Percentiles rank a stretch among this genome's conserved stretches.
Evolutionary conservation across 257 asterid genomes (phyloP).

Genomic region (Jacaranda mimosifolia): DNA sequence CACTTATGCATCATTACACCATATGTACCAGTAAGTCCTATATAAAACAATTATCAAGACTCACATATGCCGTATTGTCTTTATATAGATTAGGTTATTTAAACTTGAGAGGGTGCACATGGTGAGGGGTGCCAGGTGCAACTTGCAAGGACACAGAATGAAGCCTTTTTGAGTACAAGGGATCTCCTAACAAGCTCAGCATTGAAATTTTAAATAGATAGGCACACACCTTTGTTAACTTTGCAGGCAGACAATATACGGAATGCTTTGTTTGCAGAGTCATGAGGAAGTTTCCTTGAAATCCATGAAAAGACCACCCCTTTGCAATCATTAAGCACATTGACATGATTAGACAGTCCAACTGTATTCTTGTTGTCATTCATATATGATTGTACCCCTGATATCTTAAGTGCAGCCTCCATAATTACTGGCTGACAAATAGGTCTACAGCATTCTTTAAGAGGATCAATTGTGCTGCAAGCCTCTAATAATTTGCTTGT

Average conservation of each 20-base stretch:
- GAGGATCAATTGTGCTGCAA: constrained; percentile 85
- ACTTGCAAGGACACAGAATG: not conserved
- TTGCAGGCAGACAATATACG: constrained; percentile 94
- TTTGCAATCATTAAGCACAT: constrained; percentile 82
- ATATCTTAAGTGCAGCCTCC: constrained; percentile 88
- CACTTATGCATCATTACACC: constrained; percentile 6
- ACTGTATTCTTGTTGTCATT: constrained; percentile 60
- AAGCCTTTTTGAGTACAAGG: not conserved
- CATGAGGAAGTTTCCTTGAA: constrained; percentile 81
- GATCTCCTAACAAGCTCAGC: not conserved
- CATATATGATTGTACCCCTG: constrained; percentile 63
- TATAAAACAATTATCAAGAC: not conserved
- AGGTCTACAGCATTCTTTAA: constrained; percentile 96
- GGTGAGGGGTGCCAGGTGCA: too few relatives aligned
- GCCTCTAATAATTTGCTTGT: constrained; percentile 87
- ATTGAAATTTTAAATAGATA: not conserved
- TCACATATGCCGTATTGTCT: not conserved
- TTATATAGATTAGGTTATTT: not conserved
- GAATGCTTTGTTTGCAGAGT: constrained; percentile 77
- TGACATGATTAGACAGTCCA: constrained; percentile 62
- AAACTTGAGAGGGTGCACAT: not conserved
- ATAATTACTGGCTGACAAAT: constrained; percentile 85
- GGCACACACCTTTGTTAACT: constrained; percentile 81
- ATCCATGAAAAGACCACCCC: constrained; percentile 89
- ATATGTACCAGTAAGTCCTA: not conserved